phyloP scores from a whole-genome alignment of 1,139 yeast species.

The Geotrichum candidum region DNA sequence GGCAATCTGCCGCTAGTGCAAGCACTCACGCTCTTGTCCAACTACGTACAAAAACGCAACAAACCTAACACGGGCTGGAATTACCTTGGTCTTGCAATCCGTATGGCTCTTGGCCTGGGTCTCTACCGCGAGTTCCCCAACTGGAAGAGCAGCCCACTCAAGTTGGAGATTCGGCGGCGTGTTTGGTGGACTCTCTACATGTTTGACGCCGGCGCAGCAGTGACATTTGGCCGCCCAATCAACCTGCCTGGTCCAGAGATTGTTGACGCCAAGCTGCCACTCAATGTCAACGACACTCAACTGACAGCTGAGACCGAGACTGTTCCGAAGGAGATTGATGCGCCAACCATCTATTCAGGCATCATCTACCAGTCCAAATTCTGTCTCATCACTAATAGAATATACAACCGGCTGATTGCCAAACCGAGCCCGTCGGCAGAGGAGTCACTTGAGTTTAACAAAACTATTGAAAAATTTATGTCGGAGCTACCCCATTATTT shows the following conservation, averaged over 20 bases:
- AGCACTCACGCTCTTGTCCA: slow-evolving; percentile 49
- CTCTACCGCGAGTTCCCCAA: slow-evolving; percentile 48
- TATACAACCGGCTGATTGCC: slow-evolving; percentile 48
- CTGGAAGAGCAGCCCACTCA: slow-evolving; percentile 31
- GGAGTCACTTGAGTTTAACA: slow-evolving; percentile 47
- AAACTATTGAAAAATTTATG: slow-evolving; percentile 41
- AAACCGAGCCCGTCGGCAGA: slow-evolving; percentile 43
- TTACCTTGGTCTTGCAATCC: slow-evolving; percentile 55
- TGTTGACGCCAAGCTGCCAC: slow-evolving; percentile 47
- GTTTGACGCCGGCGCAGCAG: slow-evolving; percentile 59
- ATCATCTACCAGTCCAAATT: slow-evolving; percentile 52
- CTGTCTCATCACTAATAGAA: slow-evolving; percentile 45
- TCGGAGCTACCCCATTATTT: slow-evolving; percentile 46
- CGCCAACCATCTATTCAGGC: slow-evolving; percentile 56
- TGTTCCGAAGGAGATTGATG: slow-evolving; percentile 26
- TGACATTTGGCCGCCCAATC: slow-evolving; percentile 64
- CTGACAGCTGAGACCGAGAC: slow-evolving; percentile 32
- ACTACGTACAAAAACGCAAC: slow-evolving; percentile 57
- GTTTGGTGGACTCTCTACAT: slow-evolving; percentile 48
- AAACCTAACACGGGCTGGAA: slow-evolving; percentile 64
- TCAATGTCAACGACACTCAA: slow-evolving; percentile 47
- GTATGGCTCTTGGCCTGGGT: slow-evolving; percentile 65
- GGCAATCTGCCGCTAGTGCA: slow-evolving; percentile 52
- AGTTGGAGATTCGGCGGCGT: slow-evolving; percentile 33
- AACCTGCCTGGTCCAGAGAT: slow-evolving; percentile 47